Percentiles rank a stretch among this genome's conserved stretches.
phyloP scores from a whole-genome alignment of 768 basidiomycete species.

The Xerocomellus dryophilus region DNA sequence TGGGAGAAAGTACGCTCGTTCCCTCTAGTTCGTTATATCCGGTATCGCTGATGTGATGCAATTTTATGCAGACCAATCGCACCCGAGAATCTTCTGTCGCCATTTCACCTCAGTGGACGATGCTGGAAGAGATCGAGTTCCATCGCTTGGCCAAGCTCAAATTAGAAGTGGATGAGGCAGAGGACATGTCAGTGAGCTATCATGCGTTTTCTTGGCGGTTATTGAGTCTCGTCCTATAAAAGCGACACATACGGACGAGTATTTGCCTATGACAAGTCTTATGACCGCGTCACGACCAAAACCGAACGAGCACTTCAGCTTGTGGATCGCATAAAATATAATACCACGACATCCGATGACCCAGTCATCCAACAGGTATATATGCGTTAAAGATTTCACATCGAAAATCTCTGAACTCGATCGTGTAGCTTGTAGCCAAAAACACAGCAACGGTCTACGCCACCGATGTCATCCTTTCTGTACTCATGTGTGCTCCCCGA shows the following conservation, averaged over 20 bases:
- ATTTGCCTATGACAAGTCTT: constrained; percentile 89
- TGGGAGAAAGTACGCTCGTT: constrained; percentile 78
- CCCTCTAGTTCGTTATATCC: not conserved
- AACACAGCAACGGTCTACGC: constrained; percentile 85
- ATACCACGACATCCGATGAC: constrained; percentile 96
- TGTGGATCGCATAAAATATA: constrained; percentile 94
- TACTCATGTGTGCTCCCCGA: constrained; percentile 93
- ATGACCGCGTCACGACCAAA: constrained; percentile 94
- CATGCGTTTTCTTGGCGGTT: not conserved
- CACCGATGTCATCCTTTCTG: constrained; percentile 91
- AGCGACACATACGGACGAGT: constrained; percentile 88
- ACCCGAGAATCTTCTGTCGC: constrained; percentile 90
- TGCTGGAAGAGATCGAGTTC: constrained; percentile 97
- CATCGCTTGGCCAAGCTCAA: constrained; percentile 85
- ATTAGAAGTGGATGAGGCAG: constrained; percentile 90
- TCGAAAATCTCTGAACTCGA: constrained; percentile 3
- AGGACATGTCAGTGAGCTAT: constrained; percentile 68
- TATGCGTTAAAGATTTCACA: not conserved
- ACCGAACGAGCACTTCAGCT: constrained; percentile 87
- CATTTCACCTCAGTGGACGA: constrained; percentile 89
- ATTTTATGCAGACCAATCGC: constrained; percentile 59
- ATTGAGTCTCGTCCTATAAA: constrained; percentile 8
- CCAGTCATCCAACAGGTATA: constrained; percentile 89
- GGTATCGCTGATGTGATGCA: constrained; percentile 2
- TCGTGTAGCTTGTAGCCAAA: constrained; percentile 69